Conservation (phyloP, 2,329 filamentous ascomycete species). For the Phaeosphaeria sp. region DNA sequence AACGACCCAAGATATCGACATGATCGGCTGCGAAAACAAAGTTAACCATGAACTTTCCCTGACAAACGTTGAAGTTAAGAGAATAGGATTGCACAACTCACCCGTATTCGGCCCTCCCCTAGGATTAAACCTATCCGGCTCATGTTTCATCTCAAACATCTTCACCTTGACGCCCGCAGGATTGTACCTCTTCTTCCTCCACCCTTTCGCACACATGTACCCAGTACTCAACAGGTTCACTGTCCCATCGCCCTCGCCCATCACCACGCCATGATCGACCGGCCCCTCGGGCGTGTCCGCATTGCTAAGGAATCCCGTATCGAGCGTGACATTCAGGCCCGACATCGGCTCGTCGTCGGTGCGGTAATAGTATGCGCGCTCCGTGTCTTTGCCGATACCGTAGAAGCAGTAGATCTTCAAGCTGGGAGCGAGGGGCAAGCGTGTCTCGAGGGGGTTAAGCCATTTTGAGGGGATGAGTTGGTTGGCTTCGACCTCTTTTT, state of each 20-base stretch:
- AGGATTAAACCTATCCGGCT: conserved; percentile 90
- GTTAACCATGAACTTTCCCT: too few relatives aligned
- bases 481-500: conserved; percentile 75
- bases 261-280: conserved; percentile 85
- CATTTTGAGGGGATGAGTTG: conserved; percentile 70
- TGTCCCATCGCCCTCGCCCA: conserved; percentile 95
- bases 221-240: conserved; percentile 90
- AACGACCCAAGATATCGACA: conserved; percentile 91
- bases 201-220: conserved; percentile 97
- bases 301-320: conserved; percentile 44
- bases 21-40: conserved; percentile 70
- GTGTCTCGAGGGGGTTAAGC: conserved; percentile 92
- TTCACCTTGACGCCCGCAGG: conserved; percentile 81
- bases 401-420: conserved; percentile 99
- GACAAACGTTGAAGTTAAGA: too few relatives aligned
- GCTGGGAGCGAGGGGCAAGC: conserved; percentile 83
- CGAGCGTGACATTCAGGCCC: conserved; percentile 68
- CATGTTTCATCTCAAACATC: conserved; percentile 94
- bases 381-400: conserved; percentile 90
- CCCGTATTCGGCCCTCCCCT: conserved; percentile 71
- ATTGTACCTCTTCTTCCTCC: conserved; percentile 93
- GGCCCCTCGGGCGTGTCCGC: conserved; percentile 49
- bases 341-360: conserved; percentile 70
- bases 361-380: conserved; percentile 91
- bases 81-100: conserved; percentile 40